These are phyloP conservation scores for Scenedesmus sp. DNA, from an alignment of 163 green algal genomes.

Conservation along the genomic window DNA sequence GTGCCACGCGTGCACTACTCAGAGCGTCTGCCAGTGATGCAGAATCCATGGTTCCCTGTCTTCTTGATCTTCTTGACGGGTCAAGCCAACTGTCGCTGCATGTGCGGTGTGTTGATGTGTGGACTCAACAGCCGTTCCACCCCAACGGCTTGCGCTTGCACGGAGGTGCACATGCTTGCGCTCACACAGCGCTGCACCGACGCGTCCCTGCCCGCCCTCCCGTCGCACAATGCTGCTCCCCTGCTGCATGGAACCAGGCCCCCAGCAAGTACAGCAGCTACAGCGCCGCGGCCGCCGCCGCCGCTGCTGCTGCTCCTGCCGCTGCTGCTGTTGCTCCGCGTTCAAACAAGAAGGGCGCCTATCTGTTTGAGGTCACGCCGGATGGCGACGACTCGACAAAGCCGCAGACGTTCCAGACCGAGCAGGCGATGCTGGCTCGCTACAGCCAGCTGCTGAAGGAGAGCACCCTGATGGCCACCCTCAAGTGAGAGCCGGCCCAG, in stretches of 20 bases:
- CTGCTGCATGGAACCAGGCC: not conserved
- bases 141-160: not conserved
- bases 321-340: not conserved
- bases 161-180: not conserved
- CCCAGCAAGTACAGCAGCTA: not conserved
- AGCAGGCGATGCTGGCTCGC: constrained; percentile 37
- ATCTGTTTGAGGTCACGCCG: constrained; percentile 13
- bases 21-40: not conserved
- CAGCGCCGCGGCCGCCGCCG: not conserved
- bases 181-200: not conserved
- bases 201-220: too few relatives aligned
- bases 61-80: too few relatives aligned
- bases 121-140: too few relatives aligned
- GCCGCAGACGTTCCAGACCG: constrained; percentile 19
- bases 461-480: not conserved
- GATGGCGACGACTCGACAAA: not conserved
- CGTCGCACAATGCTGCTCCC: too few relatives aligned
- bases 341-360: not conserved
- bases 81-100: too few relatives aligned
- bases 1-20: not conserved
- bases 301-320: not conserved
- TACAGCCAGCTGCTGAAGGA: constrained; percentile 41
- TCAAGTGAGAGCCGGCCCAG: not conserved
- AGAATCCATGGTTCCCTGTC: too few relatives aligned
- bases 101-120: too few relatives aligned